phyloP scores from a whole-genome alignment of 2,329 filamentous ascomycete species.

The Tolypocladium tropicale region DNA sequence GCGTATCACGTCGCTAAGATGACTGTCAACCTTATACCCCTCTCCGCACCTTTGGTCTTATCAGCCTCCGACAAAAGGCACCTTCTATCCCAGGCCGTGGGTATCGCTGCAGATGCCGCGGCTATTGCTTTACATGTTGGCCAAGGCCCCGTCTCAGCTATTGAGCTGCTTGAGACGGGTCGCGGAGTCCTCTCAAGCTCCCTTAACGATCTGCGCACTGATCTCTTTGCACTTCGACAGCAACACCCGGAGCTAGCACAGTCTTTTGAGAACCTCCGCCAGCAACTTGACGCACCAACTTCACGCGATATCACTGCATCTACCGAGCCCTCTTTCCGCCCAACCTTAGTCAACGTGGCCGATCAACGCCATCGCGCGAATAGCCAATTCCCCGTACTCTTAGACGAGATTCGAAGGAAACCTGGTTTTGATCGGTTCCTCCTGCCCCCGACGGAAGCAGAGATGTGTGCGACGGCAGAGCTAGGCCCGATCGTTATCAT shows the following conservation, averaged over 20 bases:
- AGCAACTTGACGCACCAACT: not conserved
- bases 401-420: not conserved
- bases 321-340: too few species aligned
- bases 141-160: not conserved
- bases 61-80: not conserved
- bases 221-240: conserved; percentile 1
- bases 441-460: conserved; percentile 4
- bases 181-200: conserved; percentile 14
- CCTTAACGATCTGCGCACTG: conserved; percentile 10
- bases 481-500: conserved; percentile 18
- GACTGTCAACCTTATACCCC: not conserved
- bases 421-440: conserved; percentile 16
- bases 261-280: conserved; percentile 7
- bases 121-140: not conserved
- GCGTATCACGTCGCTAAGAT: not conserved
- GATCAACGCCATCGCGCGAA: too few species aligned
- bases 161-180: conserved; percentile 14
- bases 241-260: not conserved
- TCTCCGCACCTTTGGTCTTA: not conserved
- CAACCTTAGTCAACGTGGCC: too few species aligned
- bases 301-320: not conserved
- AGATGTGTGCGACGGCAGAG: conserved; percentile 11
- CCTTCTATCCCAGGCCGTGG: not conserved
- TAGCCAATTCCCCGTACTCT: too few species aligned
- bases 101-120: not conserved